These are phyloP conservation scores for Gossypium gossypioides DNA, from an alignment of 441 rosid species.

Conservation along the genomic window DNA sequence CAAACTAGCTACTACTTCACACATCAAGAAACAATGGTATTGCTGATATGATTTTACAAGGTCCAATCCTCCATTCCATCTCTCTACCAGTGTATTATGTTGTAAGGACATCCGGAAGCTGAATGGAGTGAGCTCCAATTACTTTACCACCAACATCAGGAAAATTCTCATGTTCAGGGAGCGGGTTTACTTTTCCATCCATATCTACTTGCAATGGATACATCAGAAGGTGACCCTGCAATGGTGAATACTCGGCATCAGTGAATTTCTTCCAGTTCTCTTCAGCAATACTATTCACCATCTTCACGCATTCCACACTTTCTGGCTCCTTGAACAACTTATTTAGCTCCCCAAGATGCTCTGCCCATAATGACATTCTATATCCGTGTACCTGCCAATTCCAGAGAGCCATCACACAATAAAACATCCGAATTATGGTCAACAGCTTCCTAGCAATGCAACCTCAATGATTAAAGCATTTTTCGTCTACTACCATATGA, in stretches of 20 bases:
- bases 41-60: constrained; percentile 3
- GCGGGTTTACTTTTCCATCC: constrained; percentile 47
- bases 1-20: constrained; percentile 1
- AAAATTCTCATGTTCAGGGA: constrained; percentile 49
- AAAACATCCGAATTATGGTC: not conserved
- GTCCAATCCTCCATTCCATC: not conserved
- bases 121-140: constrained; percentile 46
- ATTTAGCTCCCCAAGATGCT: constrained; percentile 57
- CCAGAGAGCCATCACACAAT: not conserved
- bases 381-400: constrained; percentile 64
- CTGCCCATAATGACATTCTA: constrained; percentile 87
- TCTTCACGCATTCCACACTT: constrained; percentile 48
- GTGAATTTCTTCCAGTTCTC: constrained; percentile 60
- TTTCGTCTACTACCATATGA: not conserved
- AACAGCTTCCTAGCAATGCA: not conserved
- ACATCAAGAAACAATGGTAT: not conserved
- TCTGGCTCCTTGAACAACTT: constrained; percentile 35
- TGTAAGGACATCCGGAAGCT: constrained; percentile 63
- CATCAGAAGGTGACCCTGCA: constrained; percentile 78
- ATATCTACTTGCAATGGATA: constrained; percentile 56
- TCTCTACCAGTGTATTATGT: constrained; percentile 29
- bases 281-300: constrained; percentile 47
- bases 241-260: constrained; percentile 20
- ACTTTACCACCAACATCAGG: constrained; percentile 87
- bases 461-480: not conserved